These are phyloP conservation scores for Mortierella alpina DNA, from an alignment of 192 early-diverging fungal species.

Conservation along the genomic window DNA sequence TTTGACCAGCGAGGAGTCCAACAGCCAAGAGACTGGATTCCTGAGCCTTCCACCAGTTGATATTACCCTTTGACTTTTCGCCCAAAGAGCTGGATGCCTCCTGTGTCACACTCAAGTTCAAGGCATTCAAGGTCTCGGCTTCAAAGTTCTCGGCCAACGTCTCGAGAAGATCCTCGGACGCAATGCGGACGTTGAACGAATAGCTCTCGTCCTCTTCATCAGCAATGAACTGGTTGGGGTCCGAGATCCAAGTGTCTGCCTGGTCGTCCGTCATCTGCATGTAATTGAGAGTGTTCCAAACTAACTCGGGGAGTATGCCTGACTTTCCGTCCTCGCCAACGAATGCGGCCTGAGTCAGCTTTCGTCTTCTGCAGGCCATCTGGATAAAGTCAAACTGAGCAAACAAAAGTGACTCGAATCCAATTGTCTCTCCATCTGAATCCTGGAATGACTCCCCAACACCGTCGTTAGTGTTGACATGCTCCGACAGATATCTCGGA, in stretches of 20 bases:
- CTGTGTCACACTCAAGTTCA: slow-evolving; percentile 48
- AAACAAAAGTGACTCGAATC: slow-evolving; percentile 74
- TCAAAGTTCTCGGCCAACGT: slow-evolving; percentile 66
- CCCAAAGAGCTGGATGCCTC: slow-evolving; percentile 23
- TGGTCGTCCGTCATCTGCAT: slow-evolving; percentile 85
- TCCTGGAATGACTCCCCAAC: slow-evolving; percentile 66
- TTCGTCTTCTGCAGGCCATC: slow-evolving; percentile 64
- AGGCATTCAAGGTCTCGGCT: slow-evolving; percentile 65
- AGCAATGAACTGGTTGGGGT: slow-evolving; percentile 89
- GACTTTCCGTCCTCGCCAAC: slow-evolving; percentile 54
- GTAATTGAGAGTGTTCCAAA: slow-evolving; percentile 71
- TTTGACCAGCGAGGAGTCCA: slow-evolving; percentile 70
- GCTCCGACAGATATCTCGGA: slow-evolving; percentile 59
- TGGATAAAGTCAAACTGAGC: slow-evolving; percentile 76
- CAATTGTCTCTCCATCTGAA: slow-evolving; percentile 77
- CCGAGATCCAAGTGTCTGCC: slow-evolving; percentile 82
- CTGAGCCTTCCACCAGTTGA: slow-evolving; percentile 82
- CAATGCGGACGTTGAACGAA: slow-evolving; percentile 88
- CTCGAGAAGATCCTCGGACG: slow-evolving; percentile 77
- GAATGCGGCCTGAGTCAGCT: slow-evolving; percentile 64
- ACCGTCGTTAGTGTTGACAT: slow-evolving; percentile 52
- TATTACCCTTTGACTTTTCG: slow-evolving; percentile 31
- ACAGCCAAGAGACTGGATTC: slow-evolving; percentile 86
- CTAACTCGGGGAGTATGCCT: slow-evolving; percentile 66
- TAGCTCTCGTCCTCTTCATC: slow-evolving; percentile 92